Percentiles rank a stretch among this genome's conserved stretches.
These are phyloP conservation scores for Buxus sempervirens DNA, from an alignment of 164 flowering plant species.

Conservation along the genomic window DNA sequence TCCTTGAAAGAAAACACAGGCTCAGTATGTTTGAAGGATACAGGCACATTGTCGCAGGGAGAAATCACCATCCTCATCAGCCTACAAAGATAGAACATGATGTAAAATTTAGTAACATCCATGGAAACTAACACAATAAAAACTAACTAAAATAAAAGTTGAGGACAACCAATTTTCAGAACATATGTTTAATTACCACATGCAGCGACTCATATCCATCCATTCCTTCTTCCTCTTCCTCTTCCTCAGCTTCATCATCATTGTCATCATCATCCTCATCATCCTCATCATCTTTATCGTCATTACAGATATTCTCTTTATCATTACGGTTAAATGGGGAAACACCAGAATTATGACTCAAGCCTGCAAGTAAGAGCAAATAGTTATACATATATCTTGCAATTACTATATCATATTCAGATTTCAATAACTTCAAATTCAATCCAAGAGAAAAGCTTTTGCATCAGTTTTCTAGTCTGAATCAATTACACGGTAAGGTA, in stretches of 20 bases:
- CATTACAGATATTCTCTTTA: constrained; percentile 24
- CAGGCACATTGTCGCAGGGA: constrained; percentile 35
- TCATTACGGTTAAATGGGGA: constrained; percentile 3
- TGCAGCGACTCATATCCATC: constrained; percentile 41
- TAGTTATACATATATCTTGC: not conserved
- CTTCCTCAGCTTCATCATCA: constrained; percentile 48
- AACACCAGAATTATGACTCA: constrained; percentile 8
- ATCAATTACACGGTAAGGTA: too few relatives aligned
- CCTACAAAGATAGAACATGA: constrained; percentile 33
- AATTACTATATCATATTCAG: not conserved
- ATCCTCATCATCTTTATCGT: constrained; percentile 40
- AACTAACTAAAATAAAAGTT: not conserved
- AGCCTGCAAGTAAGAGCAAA: constrained; percentile 10
- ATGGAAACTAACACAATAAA: not conserved
- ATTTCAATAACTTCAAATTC: too few relatives aligned
- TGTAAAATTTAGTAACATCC: constrained; percentile 2
- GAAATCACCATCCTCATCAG: constrained; percentile 36
- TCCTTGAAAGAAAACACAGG: not conserved
- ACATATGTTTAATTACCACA: constrained; percentile 23
- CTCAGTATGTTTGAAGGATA: constrained; percentile 45
- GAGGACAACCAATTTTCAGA: not conserved
- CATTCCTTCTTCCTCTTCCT: constrained; percentile 46
- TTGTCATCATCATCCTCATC: constrained; percentile 35
- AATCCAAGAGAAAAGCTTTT: too few relatives aligned
- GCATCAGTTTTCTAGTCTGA: too few relatives aligned